Evolutionary conservation across 805 yeast genomes (phyloP), one percentile per base, ranked within the genome.

Genomic region (Lachancea waltii): DNA sequence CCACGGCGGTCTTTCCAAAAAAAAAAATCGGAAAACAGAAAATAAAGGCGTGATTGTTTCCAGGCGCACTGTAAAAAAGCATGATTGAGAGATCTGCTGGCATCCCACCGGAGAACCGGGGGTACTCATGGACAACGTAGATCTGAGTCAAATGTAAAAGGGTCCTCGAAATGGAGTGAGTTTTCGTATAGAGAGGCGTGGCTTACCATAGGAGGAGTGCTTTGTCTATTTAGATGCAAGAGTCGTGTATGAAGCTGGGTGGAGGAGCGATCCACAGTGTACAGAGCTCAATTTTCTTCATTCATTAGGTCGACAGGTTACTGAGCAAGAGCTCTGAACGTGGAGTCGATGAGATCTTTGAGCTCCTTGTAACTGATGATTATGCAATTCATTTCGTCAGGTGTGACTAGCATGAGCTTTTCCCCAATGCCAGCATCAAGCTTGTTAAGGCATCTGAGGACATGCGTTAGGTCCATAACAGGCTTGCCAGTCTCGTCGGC

Each of bases 401-500:
- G 74, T 23, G 92, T 80, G 1, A 86, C 85, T 36, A 92, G 69
- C 56, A 89, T 65, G 11, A 92, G 62, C 48, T 75, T 78, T 61
- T 92, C 98, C 36, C 85, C 87, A 23, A 81, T 72, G 1, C 97
- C 97, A 5, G 90, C 94, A 56, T 92, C 98, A 47, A 92, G 67
- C 61, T 90, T 92, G 63, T 90, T 90, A 52, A 92, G 65, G 50
- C 82, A 75, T 35, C 76, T 68, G 43, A 92, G 64, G 5, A 87
- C 89, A 57, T 86, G 86, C 1, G 87, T 79, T 49, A 92, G 67
- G 60, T 92, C 96, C 41, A 86, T 64, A 2, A 79, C 74, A 2
- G 95, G 87, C 50, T 72, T 72, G 10, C 95, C 95, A 17, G 61
- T 60, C 36, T 81, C 89, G 57, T 85, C 87, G 26, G 70, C 73